These are phyloP conservation scores for Peterozyma toletana DNA, from an alignment of 805 yeast genomes.

Conservation along the genomic window DNA sequence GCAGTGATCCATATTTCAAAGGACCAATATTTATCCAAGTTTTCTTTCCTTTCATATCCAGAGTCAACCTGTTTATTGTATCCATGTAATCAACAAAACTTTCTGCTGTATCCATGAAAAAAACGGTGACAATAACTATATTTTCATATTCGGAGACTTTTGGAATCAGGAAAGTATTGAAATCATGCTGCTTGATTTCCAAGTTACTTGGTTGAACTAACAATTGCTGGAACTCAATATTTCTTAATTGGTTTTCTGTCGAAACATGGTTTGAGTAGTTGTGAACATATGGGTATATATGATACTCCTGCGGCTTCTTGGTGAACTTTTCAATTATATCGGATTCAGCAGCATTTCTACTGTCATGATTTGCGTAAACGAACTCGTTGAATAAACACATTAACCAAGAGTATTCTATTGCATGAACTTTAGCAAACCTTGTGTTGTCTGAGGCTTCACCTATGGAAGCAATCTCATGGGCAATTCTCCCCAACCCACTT, in stretches of 20 bases:
- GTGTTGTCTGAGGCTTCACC: constrained; percentile 24
- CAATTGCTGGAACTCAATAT: constrained; percentile 22
- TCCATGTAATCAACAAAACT: constrained; percentile 72
- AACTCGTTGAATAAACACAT: constrained; percentile 69
- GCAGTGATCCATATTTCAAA: constrained; percentile 81
- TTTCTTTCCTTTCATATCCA: constrained; percentile 27
- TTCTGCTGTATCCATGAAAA: constrained; percentile 90
- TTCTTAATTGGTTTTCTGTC: constrained; percentile 42
- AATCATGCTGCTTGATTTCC: constrained; percentile 51
- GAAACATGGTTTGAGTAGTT: constrained; percentile 59
- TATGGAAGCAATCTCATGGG: constrained; percentile 47
- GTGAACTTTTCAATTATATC: not conserved
- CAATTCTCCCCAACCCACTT: constrained; percentile 75
- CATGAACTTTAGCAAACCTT: constrained; percentile 44
- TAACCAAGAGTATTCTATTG: constrained; percentile 69
- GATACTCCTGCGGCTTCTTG: constrained; percentile 9
- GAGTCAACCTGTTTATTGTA: constrained; percentile 40
- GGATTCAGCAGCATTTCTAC: constrained; percentile 2
- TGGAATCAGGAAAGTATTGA: constrained; percentile 40
- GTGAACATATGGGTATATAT: constrained; percentile 49
- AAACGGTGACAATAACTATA: constrained; percentile 58
- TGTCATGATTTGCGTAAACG: constrained; percentile 29
- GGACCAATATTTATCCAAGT: constrained; percentile 93
- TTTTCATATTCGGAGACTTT: constrained; percentile 27
- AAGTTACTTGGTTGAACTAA: constrained; percentile 39